These are phyloP conservation scores for Solanum lignicaule DNA, from an alignment of 257 asterid species.

Conservation along the genomic window DNA sequence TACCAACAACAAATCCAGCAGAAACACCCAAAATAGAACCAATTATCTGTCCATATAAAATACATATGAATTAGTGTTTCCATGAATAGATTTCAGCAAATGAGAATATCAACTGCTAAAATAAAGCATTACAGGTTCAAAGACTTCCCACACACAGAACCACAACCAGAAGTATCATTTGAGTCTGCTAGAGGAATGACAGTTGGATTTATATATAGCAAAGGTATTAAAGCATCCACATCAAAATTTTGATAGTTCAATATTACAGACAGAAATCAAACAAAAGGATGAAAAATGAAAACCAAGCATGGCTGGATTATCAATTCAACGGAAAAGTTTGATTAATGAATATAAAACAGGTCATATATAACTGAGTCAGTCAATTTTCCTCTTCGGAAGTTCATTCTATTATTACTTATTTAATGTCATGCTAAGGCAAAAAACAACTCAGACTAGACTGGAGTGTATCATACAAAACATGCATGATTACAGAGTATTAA, in stretches of 20 bases:
- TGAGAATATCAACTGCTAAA: background rate
- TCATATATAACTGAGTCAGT: background rate
- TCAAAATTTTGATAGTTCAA: background rate
- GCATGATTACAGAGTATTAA: background rate
- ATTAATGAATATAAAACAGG: background rate
- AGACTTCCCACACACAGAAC: background rate
- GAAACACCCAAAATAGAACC: constrained; percentile 94
- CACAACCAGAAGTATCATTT: background rate
- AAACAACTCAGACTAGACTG: background rate
- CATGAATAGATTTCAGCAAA: background rate
- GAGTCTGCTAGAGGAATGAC: background rate
- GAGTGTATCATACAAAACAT: background rate
- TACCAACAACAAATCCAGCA: constrained; percentile 97
- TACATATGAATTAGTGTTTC: background rate
- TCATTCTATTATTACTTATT: background rate
- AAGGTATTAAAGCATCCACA: background rate
- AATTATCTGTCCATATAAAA: constrained; percentile 43
- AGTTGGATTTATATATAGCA: background rate
- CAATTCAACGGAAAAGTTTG: background rate
- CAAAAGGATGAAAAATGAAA: background rate
- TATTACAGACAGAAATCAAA: background rate
- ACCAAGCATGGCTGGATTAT: background rate
- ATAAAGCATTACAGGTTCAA: background rate
- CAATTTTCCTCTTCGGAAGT: background rate
- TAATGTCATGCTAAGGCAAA: background rate